phyloP scores from a whole-genome alignment of 73 alveolate species.

The Breviolum minutum region DNA sequence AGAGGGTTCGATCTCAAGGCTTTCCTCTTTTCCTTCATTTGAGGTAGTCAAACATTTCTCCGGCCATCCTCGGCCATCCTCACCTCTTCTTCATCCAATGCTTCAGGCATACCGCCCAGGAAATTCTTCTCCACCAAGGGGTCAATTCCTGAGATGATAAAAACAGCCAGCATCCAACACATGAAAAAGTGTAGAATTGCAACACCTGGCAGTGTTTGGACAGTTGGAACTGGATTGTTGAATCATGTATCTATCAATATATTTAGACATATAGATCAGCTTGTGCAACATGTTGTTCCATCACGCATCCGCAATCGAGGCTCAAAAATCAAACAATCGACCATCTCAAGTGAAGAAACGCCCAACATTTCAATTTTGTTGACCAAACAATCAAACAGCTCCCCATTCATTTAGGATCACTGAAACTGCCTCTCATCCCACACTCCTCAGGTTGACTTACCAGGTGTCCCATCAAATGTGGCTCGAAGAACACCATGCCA shows the following conservation, averaged over 20 bases:
- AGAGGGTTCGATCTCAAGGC: too few relatives aligned
- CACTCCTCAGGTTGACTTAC: neutral
- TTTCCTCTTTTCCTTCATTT: too few relatives aligned
- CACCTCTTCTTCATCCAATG: slow-evolving; percentile 97
- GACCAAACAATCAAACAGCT: neutral
- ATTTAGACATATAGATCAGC: too few relatives aligned
- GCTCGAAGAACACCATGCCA: slow-evolving; percentile 98
- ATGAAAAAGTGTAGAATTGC: neutral
- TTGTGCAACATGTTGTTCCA: too few relatives aligned
- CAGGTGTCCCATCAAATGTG: slow-evolving; percentile 64
- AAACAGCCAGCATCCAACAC: too few relatives aligned
- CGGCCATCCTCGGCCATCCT: neutral
- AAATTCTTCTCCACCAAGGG: slow-evolving; percentile 98
- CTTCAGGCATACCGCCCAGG: slow-evolving; percentile 98
- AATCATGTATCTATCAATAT: too few relatives aligned
- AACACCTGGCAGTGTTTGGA: too few relatives aligned
- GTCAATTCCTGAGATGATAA: slow-evolving; percentile 13
- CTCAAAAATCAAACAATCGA: too few relatives aligned
- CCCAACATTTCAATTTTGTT: too few relatives aligned
- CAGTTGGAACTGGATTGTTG: too few relatives aligned
- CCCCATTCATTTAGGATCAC: neutral
- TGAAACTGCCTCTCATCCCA: neutral
- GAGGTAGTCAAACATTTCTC: neutral
- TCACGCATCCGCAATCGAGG: too few relatives aligned
- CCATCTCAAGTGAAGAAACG: too few relatives aligned